Evolutionary conservation across 163 green algal genomes (phyloP), one percentile per base, ranked within the genome.

Genomic region (Scenedesmus sp.): DNA sequence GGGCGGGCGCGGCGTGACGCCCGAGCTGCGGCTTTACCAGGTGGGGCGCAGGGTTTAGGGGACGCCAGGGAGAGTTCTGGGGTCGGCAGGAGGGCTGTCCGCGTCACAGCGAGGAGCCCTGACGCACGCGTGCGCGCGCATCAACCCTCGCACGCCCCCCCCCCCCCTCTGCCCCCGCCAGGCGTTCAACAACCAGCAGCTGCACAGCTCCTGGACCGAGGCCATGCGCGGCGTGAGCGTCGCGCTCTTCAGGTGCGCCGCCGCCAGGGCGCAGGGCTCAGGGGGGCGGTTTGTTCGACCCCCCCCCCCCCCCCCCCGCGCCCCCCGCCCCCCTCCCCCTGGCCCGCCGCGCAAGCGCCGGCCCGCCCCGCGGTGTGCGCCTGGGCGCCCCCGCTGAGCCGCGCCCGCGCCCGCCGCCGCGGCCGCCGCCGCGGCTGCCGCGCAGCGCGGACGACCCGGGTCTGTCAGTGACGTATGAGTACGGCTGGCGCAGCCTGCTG

Each of bases 201-300:
- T 63, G n/a, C 36, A 76, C 39, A 70, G 63, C 75, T 70, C 51
- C 53, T 82, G 60, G 51, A 66, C 63, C 1, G 75, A 82, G 26
- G 53, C 75, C 7, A 28, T 82, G 28, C 31, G 75, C 10, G 75
- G 63, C 26, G 17, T 76, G 20, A 58, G 60, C 26, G 7, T 82
- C n/a, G 63, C 63, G 6, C 18, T 82, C 15, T 18, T 9, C 47
- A 76, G 73, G 73, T 81, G 48, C 7, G 66, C 22, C n/a, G n/a
- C n/a, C n/a, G n/a, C n/a, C n/a, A n/a, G n/a, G n/a, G n/a, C n/a
- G n/a, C n/a, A n/a, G n/a, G n/a, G n/a, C n/a, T n/a, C n/a, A n/a
- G n/a, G n/a, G n/a, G n/a, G n/a, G n/a, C n/a, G n/a, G n/a, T n/a
- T n/a, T n/a, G n/a, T n/a, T n/a, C n/a, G n/a, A n/a, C n/a, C n/a